Evolutionary conservation across 805 yeast species (phyloP).

Genomic region (Teunomyces barrocoloradensis): DNA sequence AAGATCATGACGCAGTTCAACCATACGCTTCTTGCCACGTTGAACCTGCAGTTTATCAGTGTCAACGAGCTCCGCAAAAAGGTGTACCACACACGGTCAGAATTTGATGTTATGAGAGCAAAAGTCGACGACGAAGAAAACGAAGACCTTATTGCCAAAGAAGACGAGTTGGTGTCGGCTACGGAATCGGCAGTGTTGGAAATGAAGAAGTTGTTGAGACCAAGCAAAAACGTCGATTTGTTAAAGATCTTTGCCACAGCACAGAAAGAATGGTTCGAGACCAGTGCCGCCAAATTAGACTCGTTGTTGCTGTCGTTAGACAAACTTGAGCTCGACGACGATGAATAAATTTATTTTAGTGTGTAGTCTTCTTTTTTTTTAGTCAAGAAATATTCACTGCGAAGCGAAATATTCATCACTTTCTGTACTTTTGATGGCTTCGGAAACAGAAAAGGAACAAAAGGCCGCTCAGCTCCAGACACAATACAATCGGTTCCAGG

Average conservation of each 20-base stretch:
- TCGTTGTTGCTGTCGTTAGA: conserved; percentile 29
- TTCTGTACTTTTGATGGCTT: conserved; percentile 1
- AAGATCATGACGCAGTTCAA: conserved; percentile 60
- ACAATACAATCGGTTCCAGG: conserved; percentile 41
- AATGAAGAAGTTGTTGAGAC: conserved; percentile 70
- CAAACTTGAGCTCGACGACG: conserved; percentile 35
- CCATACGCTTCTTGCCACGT: conserved; percentile 47
- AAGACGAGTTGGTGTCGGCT: conserved; percentile 78
- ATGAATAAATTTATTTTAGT: conserved; percentile 4
- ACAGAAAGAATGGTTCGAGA: conserved; percentile 58
- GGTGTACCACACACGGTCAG: conserved; percentile 68
- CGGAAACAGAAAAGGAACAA: conserved; percentile 16
- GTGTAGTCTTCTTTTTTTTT: too few relatives aligned
- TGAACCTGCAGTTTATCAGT: conserved; percentile 53
- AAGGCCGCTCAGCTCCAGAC: conserved; percentile 41
- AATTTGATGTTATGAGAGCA: conserved; percentile 67
- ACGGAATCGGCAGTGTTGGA: conserved; percentile 76
- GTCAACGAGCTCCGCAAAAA: conserved; percentile 60
- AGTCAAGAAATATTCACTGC: conserved; percentile 7
- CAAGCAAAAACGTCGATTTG: conserved; percentile 60
- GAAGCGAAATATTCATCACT: background rate
- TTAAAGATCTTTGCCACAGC: conserved; percentile 66
- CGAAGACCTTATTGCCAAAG: conserved; percentile 54
- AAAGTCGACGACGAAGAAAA: conserved; percentile 51
- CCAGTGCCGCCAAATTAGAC: conserved; percentile 33